A percentile compares a stretch with the other conserved stretches of the same genome.
These are phyloP conservation scores for Fusarium liriodendri DNA, from an alignment of 2,329 filamentous ascomycete species.

Conservation along the genomic window DNA sequence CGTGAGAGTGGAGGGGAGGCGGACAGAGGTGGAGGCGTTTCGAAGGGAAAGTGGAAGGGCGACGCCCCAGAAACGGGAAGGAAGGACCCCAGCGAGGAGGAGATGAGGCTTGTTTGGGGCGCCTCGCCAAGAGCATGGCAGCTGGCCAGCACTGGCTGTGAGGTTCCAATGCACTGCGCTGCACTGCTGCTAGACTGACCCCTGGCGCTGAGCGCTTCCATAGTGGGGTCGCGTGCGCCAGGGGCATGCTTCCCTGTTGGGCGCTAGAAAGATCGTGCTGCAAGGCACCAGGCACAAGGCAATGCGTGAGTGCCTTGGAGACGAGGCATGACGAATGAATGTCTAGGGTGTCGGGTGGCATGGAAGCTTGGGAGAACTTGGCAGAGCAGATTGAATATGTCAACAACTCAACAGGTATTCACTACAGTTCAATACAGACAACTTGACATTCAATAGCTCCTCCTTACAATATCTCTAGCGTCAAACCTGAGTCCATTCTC, in stretches of 20 bases:
- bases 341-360: constrained; percentile 10
- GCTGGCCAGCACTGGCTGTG: constrained; percentile 26
- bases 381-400: background rate
- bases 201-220: constrained; percentile 31
- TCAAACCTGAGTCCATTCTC: background rate
- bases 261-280: constrained; percentile 33
- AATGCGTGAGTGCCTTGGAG: constrained; percentile 18
- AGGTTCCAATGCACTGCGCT: background rate
- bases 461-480: background rate
- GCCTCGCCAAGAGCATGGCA: constrained; percentile 24
- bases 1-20: constrained; percentile 1
- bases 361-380: constrained; percentile 11
- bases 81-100: constrained; percentile 18
- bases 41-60: constrained; percentile 27
- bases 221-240: constrained; percentile 1
- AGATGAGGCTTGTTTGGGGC: constrained; percentile 45
- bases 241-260: constrained; percentile 11
- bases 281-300: constrained; percentile 38
- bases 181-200: constrained; percentile 27
- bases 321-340: constrained; percentile 9
- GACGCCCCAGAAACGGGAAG: constrained; percentile 7
- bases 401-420: background rate
- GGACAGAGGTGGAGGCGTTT: constrained; percentile 19
- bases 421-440: background rate
- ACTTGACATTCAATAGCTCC: background rate